These are phyloP conservation scores for Pholiota adiposa DNA, from an alignment of 1,284 basidiomycete species.

Conservation along the genomic window DNA sequence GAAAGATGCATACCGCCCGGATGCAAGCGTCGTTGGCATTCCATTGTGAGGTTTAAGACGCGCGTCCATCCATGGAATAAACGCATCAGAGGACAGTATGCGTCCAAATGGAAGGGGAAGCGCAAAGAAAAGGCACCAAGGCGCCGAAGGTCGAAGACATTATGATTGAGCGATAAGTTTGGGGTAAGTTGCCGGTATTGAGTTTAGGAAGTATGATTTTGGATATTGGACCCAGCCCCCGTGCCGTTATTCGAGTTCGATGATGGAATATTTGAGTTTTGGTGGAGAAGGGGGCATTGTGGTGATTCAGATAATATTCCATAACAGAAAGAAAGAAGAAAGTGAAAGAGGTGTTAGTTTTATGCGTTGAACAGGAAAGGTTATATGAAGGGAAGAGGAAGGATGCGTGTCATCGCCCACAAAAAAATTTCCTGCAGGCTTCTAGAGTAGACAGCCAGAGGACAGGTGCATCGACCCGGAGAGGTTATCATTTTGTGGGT, in stretches of 20 bases:
- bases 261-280: too few relatives aligned
- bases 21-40: too few relatives aligned
- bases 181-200: neutral
- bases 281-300: neutral
- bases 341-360: neutral
- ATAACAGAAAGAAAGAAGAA: neutral
- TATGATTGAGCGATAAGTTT: neutral
- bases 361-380: neutral
- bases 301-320: neutral
- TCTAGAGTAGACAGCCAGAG: neutral
- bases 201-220: neutral
- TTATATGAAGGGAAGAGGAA: neutral
- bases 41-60: too few relatives aligned
- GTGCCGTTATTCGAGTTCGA: neutral
- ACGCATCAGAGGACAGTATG: too few relatives aligned
- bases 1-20: too few relatives aligned
- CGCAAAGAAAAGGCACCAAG: too few relatives aligned
- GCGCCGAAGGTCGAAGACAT: neutral
- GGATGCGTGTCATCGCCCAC: too few relatives aligned
- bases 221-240: neutral
- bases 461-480: neutral
- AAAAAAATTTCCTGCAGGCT: too few relatives aligned
- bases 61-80: too few relatives aligned
- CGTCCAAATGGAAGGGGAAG: too few relatives aligned
- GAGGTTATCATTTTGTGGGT: neutral